Evolutionary conservation across 345 rosid species (phyloP).

Genomic region (Citrus reticulata): DNA sequence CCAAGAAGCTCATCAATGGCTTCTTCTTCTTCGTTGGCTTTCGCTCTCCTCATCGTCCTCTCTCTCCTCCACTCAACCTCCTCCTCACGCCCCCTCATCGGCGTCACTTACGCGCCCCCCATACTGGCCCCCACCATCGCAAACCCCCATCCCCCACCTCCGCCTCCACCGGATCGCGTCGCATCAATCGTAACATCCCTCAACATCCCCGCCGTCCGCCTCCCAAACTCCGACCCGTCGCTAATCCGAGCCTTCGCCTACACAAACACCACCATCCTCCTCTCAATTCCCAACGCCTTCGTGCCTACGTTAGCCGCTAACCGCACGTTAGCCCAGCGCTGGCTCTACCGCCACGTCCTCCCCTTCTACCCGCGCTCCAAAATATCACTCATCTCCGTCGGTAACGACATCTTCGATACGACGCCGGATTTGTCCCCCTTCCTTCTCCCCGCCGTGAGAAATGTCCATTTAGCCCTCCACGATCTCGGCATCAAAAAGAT

Average conservation of each 20-base stretch:
- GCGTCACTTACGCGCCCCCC: constrained; percentile 37
- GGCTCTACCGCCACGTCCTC: constrained; percentile 73
- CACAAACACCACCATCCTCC: constrained; percentile 76
- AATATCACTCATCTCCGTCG: constrained; percentile 76
- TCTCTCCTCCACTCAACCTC: constrained; percentile 14
- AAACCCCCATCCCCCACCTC: constrained; percentile 13
- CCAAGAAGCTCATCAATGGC: constrained; percentile 14
- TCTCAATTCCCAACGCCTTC: constrained; percentile 72
- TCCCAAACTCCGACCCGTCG: constrained; percentile 53
- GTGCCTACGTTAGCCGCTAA: constrained; percentile 70
- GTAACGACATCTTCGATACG: constrained; percentile 53
- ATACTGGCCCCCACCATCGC: constrained; percentile 8
- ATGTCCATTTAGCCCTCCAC: constrained; percentile 46
- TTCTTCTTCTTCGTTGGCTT: constrained; percentile 8
- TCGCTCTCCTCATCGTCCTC: constrained; percentile 10
- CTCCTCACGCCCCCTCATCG: constrained; percentile 31
- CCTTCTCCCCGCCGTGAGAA: constrained; percentile 68
- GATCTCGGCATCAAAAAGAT: constrained; percentile 66
- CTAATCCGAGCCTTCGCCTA: constrained; percentile 70
- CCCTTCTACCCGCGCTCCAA: constrained; percentile 80
- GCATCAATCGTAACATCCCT: constrained; percentile 41
- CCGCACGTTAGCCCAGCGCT: constrained; percentile 62
- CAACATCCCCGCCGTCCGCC: constrained; percentile 50
- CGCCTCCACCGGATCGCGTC: constrained; percentile 37
- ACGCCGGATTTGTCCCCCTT: constrained; percentile 38